Evolutionary conservation across 2,329 filamentous ascomycete species (phyloP), one percentile per base, ranked within the genome.

Genomic region (Colletotrichum siamense): DNA sequence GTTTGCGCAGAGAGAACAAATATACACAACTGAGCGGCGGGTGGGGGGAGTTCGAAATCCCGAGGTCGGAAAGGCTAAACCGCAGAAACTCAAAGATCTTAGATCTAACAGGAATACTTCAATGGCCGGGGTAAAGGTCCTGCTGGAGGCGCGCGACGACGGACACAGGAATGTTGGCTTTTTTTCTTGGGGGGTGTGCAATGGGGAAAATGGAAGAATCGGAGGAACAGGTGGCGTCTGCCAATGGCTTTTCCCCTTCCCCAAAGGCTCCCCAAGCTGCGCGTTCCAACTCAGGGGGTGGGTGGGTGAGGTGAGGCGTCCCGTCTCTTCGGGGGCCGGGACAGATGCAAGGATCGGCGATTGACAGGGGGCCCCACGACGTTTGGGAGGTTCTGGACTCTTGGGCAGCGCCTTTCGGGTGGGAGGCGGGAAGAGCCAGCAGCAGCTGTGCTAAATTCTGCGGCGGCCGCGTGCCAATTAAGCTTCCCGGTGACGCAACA

Each of bases 401-500:
- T 49, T 26, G 67, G 67, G 67, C 24, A 44, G 16, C 39, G 39
- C 0, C 18, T 44, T 44, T 44, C 0, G 39, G 39, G 39, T 44
- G 39, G 34, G 63, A 26, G 36, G 39, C 18, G 24, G 63, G 39
- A 24, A 39, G 62, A 28, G 44, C 44, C 44, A 52, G 44, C 44
- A 52, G n/a, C 44, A 52, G n/a, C n/a, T 22, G 44, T 52, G 44
- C 39, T 24, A 66, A 26, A 24, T 49, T 63, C 63, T 36, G 39
- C 39, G 63, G 63, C 39, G 16, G 16, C 57, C 22, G 69, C 70
- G 30, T 65, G 74, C 59, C 49, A 69, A 74, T 74, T 64, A 76
- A 76, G 69, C 73, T 76, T 34, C 59, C n/a, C 49, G 64, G 74
- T 76, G 74, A 76, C 74, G 71, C 74, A 76, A 76, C 70, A 66